phyloP scores from a whole-genome alignment of 805 yeast species.

The Sungouiozyma intestinalis region DNA sequence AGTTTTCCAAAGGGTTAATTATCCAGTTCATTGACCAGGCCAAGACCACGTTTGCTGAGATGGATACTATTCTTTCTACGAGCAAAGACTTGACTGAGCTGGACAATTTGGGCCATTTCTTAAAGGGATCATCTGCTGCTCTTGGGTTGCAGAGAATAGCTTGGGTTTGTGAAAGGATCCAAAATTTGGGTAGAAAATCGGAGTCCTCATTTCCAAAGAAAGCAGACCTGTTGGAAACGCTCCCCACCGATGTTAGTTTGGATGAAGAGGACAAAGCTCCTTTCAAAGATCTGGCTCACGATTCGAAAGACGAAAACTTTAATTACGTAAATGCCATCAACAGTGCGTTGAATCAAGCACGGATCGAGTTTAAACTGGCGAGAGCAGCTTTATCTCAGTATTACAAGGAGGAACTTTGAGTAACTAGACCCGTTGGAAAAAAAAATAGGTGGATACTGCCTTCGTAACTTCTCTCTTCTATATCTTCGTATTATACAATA shows the following conservation, averaged over 20 bases:
- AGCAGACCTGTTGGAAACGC: conserved; percentile 8
- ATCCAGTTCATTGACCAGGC: conserved; percentile 88
- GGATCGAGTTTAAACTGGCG: conserved; percentile 37
- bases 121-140: conserved; percentile 94
- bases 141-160: conserved; percentile 77
- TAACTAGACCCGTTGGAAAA: no score
- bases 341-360: conserved; percentile 40
- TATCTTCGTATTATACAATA: conserved; percentile 1
- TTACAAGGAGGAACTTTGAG: conserved; percentile 35
- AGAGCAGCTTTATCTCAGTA: conserved; percentile 37
- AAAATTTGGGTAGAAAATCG: conserved; percentile 59
- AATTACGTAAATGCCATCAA: conserved; percentile 34
- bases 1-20: conserved; percentile 69
- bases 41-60: conserved; percentile 60
- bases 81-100: conserved; percentile 44
- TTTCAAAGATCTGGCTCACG: conserved; percentile 1
- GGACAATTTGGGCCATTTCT: conserved; percentile 77
- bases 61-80: conserved; percentile 37
- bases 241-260: no score
- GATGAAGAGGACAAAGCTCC: neutral
- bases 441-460: no score
- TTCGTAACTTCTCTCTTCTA: no score
- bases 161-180: conserved; percentile 85
- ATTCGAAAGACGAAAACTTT: conserved; percentile 18
- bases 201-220: conserved; percentile 18